Evolutionary conservation across 2,329 filamentous ascomycete genomes (phyloP), one percentile per base, ranked within the genome.

Genomic region (Catunica adiposa): DNA sequence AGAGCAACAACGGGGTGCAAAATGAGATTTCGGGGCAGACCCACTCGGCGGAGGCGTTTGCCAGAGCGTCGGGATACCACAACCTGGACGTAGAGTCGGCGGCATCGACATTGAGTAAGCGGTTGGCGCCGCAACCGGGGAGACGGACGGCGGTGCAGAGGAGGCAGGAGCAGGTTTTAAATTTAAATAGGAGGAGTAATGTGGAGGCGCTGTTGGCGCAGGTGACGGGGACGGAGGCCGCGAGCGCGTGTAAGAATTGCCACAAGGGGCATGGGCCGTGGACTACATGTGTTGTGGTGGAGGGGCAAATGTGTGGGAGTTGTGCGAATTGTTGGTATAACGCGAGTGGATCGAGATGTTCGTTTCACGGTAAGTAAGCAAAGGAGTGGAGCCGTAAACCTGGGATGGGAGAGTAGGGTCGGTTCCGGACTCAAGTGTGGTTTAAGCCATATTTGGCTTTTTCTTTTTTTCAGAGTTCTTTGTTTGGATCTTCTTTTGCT

Each of bases 281-380:
- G 77, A 75, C 69, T 1, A 69, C 70, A 15, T 81, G 78, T 60
- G 70, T 81, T n/a, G 67, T 79, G n/a, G 73, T 77, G 22, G 73
- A 74, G 51, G 77, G 77, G 1, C 74, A 78, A 62, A 76, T 80
- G 74, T 79, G 75, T 58, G 77, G 78, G 8, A 79, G 75, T 62
- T 81, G 78, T 59, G 73, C 77, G 57, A 81, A 81, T 62, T 81
- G 78, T 63, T 80, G 78, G 77, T 80, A 77, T 64, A 81, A 81
- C 56, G 77, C 77, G 6, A 79, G 76, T 53, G 77, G 77, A 8
- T 72, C 75, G 8, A 67, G 77, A 53, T 81, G 78, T 59, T 79
- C 76, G 14, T 80, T 79, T 62, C 78, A 80, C 58, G 76, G 77
- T 79, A 67, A 60, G 73, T 64, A n/a, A n/a, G n/a, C 29, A n/a